These are phyloP conservation scores for Chlamydomonas sp. DNA, from an alignment of 139 green algal genomes.

Conservation along the genomic window DNA sequence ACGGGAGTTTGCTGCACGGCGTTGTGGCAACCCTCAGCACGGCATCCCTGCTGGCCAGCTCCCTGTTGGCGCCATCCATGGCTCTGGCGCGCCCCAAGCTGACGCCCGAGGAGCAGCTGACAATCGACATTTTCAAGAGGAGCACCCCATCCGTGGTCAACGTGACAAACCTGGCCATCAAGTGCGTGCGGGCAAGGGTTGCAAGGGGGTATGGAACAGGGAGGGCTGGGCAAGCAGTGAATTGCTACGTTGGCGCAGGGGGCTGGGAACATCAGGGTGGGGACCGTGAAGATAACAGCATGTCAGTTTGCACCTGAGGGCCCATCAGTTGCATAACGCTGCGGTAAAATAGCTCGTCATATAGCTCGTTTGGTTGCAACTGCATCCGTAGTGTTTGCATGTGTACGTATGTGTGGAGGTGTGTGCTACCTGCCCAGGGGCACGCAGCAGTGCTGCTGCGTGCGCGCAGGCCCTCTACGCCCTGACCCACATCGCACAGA, in stretches of 20 bases:
- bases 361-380: too few relatives aligned
- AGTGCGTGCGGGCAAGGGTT: conserved; percentile 10
- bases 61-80: neutral
- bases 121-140: conserved; percentile 76
- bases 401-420: too few relatives aligned
- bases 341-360: too few relatives aligned
- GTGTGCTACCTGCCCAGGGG: too few relatives aligned
- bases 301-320: too few relatives aligned
- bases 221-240: neutral
- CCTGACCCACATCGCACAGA: too few relatives aligned
- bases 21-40: neutral
- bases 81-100: conserved; percentile 6
- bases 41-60: neutral
- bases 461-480: too few relatives aligned
- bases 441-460: too few relatives aligned
- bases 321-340: too few relatives aligned
- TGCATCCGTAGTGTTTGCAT: too few relatives aligned
- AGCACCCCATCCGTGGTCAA: conserved; percentile 80
- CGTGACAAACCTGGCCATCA: conserved; percentile 77
- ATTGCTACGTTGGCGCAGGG: neutral
- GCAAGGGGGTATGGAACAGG: neutral
- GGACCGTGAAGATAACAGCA: too few relatives aligned
- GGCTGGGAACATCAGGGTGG: too few relatives aligned
- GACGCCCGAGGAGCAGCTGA: conserved; percentile 49
- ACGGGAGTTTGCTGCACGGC: neutral